phyloP scores from a whole-genome alignment of 2,329 filamentous ascomycete genomes.

The Pyricularia grisea region DNA sequence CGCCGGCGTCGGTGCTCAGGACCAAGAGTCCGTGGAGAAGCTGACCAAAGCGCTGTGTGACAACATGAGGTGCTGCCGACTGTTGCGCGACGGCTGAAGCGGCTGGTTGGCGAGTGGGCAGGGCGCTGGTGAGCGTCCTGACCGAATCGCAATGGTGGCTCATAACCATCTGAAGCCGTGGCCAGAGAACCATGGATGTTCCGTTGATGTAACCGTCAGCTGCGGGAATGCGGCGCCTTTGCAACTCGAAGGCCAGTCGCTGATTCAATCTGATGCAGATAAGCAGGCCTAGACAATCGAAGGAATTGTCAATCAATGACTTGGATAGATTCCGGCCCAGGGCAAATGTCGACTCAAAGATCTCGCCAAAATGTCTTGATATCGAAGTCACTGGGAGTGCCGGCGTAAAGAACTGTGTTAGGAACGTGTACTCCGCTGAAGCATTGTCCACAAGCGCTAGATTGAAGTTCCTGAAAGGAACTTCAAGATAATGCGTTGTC shows the following conservation, averaged over 20 bases:
- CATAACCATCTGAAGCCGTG: conserved; percentile 88
- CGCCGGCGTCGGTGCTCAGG: conserved; percentile 81
- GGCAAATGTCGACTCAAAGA: conserved; percentile 85
- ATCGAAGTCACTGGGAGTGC: conserved; percentile 67
- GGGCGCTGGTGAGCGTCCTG: conserved; percentile 47
- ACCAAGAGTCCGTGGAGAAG: conserved; percentile 76
- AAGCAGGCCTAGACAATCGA: conserved; percentile 77
- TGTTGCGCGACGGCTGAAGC: conserved; percentile 39
- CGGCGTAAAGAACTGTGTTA: conserved; percentile 81
- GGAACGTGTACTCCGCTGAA: conserved; percentile 88
- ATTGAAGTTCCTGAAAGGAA: conserved; percentile 90
- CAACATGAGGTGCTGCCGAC: conserved; percentile 77
- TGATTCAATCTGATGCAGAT: conserved; percentile 92
- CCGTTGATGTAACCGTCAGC: conserved; percentile 89
- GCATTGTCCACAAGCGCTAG: conserved; percentile 89
- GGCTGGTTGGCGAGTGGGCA: conserved; percentile 26
- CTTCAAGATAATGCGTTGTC: conserved; percentile 75
- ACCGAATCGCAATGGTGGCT: conserved; percentile 87
- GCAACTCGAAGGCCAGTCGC: conserved; percentile 86
- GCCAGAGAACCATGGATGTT: conserved; percentile 94
- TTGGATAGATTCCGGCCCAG: conserved; percentile 72
- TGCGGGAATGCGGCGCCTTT: conserved; percentile 80
- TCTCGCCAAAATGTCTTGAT: conserved; percentile 73
- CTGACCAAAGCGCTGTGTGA: conserved; percentile 94
- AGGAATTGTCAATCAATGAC: conserved; percentile 63